These are phyloP conservation scores for Pseudogymnoascus sp. DNA, from an alignment of 2,329 filamentous ascomycete species.

Conservation along the genomic window DNA sequence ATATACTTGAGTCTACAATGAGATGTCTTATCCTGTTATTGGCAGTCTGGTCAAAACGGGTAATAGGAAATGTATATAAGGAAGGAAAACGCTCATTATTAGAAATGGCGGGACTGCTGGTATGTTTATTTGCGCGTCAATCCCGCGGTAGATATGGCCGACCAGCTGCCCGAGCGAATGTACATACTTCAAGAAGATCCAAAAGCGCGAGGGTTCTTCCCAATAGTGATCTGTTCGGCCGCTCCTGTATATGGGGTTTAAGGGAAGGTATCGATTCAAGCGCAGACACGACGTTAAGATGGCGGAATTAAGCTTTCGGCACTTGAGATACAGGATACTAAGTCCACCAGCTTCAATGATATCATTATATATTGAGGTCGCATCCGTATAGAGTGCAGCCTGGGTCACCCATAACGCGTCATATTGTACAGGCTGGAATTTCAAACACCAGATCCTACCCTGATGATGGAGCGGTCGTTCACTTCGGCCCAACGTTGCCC, in stretches of 20 bases:
- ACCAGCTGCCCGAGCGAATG: not conserved
- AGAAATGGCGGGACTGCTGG: not conserved
- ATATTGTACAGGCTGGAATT: not conserved
- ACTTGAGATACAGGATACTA: not conserved
- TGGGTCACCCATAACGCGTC: not conserved
- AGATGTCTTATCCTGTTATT: not conserved
- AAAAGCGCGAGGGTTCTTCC: not conserved
- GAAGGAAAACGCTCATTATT: not conserved
- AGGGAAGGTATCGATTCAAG: not conserved
- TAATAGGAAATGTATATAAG: not conserved
- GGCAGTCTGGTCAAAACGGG: not conserved
- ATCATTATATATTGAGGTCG: not conserved
- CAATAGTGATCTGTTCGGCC: not conserved
- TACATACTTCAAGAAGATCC: not conserved
- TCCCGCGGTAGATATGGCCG: not conserved
- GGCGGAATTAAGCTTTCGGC: not conserved
- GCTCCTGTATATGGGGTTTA: not conserved
- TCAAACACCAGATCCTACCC: not conserved
- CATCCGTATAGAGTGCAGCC: not conserved
- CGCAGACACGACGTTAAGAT: not conserved
- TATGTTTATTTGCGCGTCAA: not conserved
- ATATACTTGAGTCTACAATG: not conserved
- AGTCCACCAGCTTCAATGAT: not conserved
- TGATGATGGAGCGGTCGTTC: not conserved
- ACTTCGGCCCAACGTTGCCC: not conserved